These are phyloP conservation scores for Cyberlindnera euphorbiae DNA, from an alignment of 805 yeast species.

Conservation along the genomic window DNA sequence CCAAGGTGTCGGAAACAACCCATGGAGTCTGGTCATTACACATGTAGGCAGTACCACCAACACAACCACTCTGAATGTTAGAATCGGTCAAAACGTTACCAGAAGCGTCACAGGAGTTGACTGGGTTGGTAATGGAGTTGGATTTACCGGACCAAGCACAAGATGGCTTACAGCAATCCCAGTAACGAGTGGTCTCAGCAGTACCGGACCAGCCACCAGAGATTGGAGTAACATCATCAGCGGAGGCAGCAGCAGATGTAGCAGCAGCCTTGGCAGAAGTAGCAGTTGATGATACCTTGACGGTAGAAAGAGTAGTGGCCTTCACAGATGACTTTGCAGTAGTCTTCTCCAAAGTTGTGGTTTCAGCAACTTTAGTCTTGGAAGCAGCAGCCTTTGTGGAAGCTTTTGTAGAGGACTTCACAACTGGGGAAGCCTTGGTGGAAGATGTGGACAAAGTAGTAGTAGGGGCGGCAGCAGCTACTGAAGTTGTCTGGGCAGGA, in stretches of 20 bases:
- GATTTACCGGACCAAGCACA: conserved; percentile 14
- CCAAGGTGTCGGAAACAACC: conserved; percentile 10
- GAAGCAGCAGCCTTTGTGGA: neutral
- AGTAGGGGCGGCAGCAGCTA: neutral
- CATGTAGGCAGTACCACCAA: conserved; percentile 14
- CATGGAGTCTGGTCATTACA: conserved; percentile 15
- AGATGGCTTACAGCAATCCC: conserved; percentile 16
- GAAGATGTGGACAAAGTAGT: neutral
- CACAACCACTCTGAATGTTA: conserved; percentile 11
- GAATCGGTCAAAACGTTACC: conserved; percentile 11
- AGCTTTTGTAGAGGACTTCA: neutral
- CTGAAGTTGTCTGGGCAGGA: no score
- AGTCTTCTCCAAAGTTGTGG: neutral
- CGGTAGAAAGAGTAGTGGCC: neutral
- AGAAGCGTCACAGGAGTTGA: conserved; percentile 10
- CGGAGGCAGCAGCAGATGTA: conserved; percentile 4
- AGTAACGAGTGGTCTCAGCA: conserved; percentile 12
- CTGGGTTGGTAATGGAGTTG: conserved; percentile 5
- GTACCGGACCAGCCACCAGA: conserved; percentile 13
- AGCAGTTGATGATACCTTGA: no score
- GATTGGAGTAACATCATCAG: conserved; percentile 6
- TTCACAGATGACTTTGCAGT: neutral
- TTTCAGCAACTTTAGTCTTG: no score
- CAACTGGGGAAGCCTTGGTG: no score
- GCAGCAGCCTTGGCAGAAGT: neutral